Conservation (phyloP, 306 rosid species). For the Cyamopsis tetragonoloba region DNA sequence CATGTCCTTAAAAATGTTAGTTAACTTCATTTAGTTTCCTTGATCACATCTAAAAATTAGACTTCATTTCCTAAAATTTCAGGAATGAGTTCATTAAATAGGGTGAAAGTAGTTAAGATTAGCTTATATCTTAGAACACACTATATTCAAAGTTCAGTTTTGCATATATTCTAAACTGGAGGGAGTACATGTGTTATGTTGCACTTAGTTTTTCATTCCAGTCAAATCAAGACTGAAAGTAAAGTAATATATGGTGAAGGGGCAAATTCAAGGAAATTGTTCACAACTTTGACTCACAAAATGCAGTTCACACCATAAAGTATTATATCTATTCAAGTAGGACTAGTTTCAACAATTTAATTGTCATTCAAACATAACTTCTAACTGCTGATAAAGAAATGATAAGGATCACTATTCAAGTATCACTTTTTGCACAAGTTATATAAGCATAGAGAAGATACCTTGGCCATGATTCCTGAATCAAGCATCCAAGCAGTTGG, state of each 20-base stretch:
- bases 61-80: too few relatives aligned
- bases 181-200: too few relatives aligned
- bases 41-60: too few relatives aligned
- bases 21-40: background rate
- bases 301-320: background rate
- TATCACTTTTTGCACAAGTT: background rate
- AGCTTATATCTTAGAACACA: too few relatives aligned
- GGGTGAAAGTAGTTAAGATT: too few relatives aligned
- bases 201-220: background rate
- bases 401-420: background rate
- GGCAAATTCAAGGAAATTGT: background rate
- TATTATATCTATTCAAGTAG: background rate
- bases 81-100: too few relatives aligned
- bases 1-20: too few relatives aligned
- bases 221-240: background rate
- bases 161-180: too few relatives aligned
- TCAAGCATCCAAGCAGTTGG: conserved; percentile 90
- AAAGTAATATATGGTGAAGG: background rate
- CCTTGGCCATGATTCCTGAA: conserved; percentile 67
- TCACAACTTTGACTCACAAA: background rate
- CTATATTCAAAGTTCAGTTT: too few relatives aligned
- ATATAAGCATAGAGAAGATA: conserved; percentile 21
- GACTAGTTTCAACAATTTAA: background rate
- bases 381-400: background rate
- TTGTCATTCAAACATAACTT: background rate